Conservation (phyloP, 2,329 filamentous ascomycete genomes). For the Calonectria pseudoturangicola region DNA sequence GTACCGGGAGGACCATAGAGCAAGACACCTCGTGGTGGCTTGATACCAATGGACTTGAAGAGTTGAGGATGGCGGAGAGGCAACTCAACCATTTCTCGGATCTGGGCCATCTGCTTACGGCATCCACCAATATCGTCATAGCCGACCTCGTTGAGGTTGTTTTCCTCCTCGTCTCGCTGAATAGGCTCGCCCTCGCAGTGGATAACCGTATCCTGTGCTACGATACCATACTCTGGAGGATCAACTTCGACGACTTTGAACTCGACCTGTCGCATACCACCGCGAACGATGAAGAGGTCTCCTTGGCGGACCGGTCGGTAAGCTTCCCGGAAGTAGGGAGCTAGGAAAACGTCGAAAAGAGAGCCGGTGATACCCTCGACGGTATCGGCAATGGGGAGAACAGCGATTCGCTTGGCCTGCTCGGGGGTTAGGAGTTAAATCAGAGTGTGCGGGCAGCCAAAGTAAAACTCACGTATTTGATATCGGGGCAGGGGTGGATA, state of each 20-base stretch:
- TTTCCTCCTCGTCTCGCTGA: slow-evolving; percentile 98
- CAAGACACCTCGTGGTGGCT: slow-evolving; percentile 97
- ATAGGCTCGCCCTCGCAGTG: slow-evolving; percentile 95
- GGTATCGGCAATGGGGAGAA: slow-evolving; percentile 98
- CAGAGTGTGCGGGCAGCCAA: background rate
- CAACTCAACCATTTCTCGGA: slow-evolving; percentile 98
- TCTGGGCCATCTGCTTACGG: slow-evolving; percentile 99
- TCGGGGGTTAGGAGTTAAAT: slow-evolving; percentile 41
- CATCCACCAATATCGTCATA: slow-evolving; percentile 99
- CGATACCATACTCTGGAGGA: slow-evolving; percentile 98
- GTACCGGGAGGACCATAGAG: slow-evolving; percentile 98
- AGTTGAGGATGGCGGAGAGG: slow-evolving; percentile 97
- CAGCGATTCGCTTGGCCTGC: slow-evolving; percentile 98
- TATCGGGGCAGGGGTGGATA: slow-evolving; percentile 97
- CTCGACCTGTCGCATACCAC: slow-evolving; percentile 99
- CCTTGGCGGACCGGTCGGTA: slow-evolving; percentile 98
- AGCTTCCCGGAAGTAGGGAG: slow-evolving; percentile 99
- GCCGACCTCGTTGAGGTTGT: slow-evolving; percentile 98
- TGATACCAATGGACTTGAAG: slow-evolving; percentile 99
- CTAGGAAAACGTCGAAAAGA: slow-evolving; percentile 98
- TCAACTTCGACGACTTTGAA: slow-evolving; percentile 99
- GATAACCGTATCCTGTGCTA: slow-evolving; percentile 98
- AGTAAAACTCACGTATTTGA: slow-evolving; percentile 93
- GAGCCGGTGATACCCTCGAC: slow-evolving; percentile 98
- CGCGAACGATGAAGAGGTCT: slow-evolving; percentile 96